Evolutionary conservation across 2,329 filamentous ascomycete genomes (phyloP).

Genomic region (Lecanoromycetidae sp.): DNA sequence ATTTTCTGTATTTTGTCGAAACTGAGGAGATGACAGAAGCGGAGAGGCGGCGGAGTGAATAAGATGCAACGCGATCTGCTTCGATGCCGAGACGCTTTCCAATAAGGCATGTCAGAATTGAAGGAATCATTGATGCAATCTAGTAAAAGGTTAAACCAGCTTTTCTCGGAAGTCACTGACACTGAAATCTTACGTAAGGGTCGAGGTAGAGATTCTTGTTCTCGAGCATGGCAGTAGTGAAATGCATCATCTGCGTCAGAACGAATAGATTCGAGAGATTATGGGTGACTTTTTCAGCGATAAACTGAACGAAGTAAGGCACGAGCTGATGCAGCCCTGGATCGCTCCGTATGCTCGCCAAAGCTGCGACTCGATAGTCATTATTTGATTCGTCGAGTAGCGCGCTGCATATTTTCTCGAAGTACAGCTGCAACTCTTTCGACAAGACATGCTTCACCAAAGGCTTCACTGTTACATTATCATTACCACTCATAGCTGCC

Average conservation of each 20-base stretch:
- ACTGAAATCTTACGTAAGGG: slow-evolving; percentile 41
- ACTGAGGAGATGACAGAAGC: slow-evolving; percentile 71
- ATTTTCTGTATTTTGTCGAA: slow-evolving; percentile 65
- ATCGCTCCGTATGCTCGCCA: slow-evolving; percentile 75
- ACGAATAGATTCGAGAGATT: slow-evolving; percentile 81
- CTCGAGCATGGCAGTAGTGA: slow-evolving; percentile 70
- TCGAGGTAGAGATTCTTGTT: slow-evolving; percentile 70
- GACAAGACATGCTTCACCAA: slow-evolving; percentile 92
- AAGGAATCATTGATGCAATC: slow-evolving; percentile 60
- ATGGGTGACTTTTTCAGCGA: slow-evolving; percentile 92
- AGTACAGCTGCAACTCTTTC: slow-evolving; percentile 92
- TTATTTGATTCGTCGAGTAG: slow-evolving; percentile 76
- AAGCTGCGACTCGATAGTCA: slow-evolving; percentile 71
- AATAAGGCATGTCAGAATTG: slow-evolving; percentile 83
- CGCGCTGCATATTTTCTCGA: slow-evolving; percentile 84
- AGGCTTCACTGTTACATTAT: slow-evolving; percentile 74
- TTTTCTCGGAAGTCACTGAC: neutral
- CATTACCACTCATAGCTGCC: slow-evolving; percentile 69
- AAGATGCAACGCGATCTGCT: slow-evolving; percentile 43
- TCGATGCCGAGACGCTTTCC: slow-evolving; percentile 62
- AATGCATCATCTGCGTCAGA: slow-evolving; percentile 81
- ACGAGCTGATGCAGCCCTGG: slow-evolving; percentile 89
- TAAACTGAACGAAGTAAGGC: slow-evolving; percentile 92
- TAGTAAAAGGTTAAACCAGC: slow-evolving; percentile 22
- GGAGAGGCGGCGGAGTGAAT: slow-evolving; percentile 70